Conservation (phyloP, 108 stramenopile genomes). For the Fistulifera solaris region DNA sequence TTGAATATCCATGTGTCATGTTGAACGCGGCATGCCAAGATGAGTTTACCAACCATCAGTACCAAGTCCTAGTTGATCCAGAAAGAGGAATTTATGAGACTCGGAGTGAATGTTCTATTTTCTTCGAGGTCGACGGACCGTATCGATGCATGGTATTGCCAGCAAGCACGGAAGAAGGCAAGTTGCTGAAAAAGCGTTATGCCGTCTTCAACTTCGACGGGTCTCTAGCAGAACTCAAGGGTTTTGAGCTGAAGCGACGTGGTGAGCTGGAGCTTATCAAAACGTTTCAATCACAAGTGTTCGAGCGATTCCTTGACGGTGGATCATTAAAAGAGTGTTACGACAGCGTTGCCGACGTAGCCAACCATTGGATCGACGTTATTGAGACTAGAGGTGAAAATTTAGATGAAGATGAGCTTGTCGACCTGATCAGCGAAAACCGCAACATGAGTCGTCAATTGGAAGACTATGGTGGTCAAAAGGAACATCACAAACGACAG, state of each 20-base stretch:
- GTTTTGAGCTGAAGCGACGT: constrained; percentile 98
- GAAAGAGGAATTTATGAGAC: constrained; percentile 79
- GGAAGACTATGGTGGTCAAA: constrained; percentile 94
- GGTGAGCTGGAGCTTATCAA: constrained; percentile 99
- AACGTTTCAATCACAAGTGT: constrained; percentile 96
- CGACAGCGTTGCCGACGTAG: constrained; percentile 89
- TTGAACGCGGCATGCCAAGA: constrained; percentile 98
- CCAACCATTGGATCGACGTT: constrained; percentile 98
- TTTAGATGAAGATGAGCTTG: constrained; percentile 90
- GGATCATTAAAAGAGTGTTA: constrained; percentile 86
- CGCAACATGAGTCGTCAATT: constrained; percentile 95
- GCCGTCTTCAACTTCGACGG: constrained; percentile 99
- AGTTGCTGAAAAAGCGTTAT: constrained; percentile 97
- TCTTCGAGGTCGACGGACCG: constrained; percentile 99
- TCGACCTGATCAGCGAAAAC: constrained; percentile 97
- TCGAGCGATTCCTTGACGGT: constrained; percentile 93
- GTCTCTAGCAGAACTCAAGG: constrained; percentile 97
- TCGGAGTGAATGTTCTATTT: constrained; percentile 95
- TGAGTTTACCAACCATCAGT: constrained; percentile 98
- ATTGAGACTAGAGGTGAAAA: constrained; percentile 88
- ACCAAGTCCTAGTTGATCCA: constrained; percentile 87
- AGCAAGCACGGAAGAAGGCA: constrained; percentile 97
- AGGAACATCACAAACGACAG: constrained; percentile 97
- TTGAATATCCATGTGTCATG: constrained; percentile 98
- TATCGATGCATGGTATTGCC: constrained; percentile 98